These are phyloP conservation scores for barley (Hordeum vulgare) DNA, from an alignment of 176 grass and related monocot genomes.

Conservation along the genomic window DNA sequence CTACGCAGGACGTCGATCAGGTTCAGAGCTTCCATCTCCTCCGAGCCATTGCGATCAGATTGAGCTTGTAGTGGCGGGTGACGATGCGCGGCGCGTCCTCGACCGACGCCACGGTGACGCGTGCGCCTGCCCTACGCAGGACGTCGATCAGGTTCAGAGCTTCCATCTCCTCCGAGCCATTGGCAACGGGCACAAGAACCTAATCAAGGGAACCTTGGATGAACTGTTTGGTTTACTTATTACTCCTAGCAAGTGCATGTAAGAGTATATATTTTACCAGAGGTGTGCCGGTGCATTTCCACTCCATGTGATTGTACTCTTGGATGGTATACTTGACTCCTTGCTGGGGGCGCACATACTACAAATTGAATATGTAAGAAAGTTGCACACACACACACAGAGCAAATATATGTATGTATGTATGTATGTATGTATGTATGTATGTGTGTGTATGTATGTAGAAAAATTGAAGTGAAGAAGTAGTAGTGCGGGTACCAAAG, in stretches of 20 bases:
- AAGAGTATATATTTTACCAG: no score
- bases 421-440: no score
- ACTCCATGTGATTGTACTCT: conserved; percentile 52
- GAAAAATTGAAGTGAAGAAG: neutral
- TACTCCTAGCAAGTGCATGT: no score
- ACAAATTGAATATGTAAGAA: neutral
- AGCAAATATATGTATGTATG: no score
- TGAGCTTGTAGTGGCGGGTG: conserved; percentile 67
- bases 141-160: conserved; percentile 76
- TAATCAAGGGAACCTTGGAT: no score
- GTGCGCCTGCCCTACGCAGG: conserved; percentile 70
- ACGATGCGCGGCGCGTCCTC: conserved; percentile 62
- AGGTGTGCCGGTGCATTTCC: conserved; percentile 60
- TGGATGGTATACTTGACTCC: conserved; percentile 57
- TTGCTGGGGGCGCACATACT: conserved; percentile 40
- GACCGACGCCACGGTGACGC: conserved; percentile 58
- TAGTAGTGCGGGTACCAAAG: conserved; percentile 30
- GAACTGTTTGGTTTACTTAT: no score
- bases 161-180: conserved; percentile 93
- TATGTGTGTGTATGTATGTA: no score
- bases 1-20: conserved; percentile 76
- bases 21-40: conserved; percentile 84
- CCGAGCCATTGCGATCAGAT: conserved; percentile 65
- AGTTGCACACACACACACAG: no score
- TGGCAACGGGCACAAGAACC: conserved; percentile 87